These are phyloP conservation scores for Septoria linicola DNA, from an alignment of 2,329 filamentous ascomycete genomes.

Conservation along the genomic window DNA sequence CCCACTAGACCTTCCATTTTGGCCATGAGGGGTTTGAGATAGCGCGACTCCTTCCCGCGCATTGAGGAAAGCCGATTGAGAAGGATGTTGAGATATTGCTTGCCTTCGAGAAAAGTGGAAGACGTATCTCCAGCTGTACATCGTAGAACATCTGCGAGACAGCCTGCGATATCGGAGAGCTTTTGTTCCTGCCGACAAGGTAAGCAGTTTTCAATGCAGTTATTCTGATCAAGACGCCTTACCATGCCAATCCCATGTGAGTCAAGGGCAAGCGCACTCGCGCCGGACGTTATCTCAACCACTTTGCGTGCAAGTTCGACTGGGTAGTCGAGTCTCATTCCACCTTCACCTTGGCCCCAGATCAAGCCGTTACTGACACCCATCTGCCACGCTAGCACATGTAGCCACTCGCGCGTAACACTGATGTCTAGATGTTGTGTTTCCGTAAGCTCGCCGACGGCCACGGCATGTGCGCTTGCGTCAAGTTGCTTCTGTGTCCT, in stretches of 20 bases:
- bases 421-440: slow-evolving; percentile 39
- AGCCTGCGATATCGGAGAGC: slow-evolving; percentile 39
- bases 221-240: no score
- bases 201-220: slow-evolving; percentile 20
- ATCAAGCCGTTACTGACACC: slow-evolving; percentile 40
- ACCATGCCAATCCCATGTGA: slow-evolving; percentile 41
- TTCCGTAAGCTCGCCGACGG: slow-evolving; percentile 34
- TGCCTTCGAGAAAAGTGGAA: slow-evolving; percentile 35
- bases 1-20: slow-evolving; percentile 37
- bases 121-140: slow-evolving; percentile 39
- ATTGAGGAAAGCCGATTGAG: slow-evolving; percentile 37
- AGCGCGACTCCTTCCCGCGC: slow-evolving; percentile 38
- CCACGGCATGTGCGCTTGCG: slow-evolving; percentile 30
- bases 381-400: slow-evolving; percentile 42
- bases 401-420: slow-evolving; percentile 39
- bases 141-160: slow-evolving; percentile 39
- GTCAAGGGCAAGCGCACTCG: slow-evolving; percentile 34
- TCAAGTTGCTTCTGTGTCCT: slow-evolving; percentile 39
- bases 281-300: slow-evolving; percentile 35
- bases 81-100: slow-evolving; percentile 37
- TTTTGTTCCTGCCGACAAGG: slow-evolving; percentile 36
- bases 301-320: slow-evolving; percentile 39
- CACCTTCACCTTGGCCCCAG: slow-evolving; percentile 36
- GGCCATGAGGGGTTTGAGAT: slow-evolving; percentile 37
- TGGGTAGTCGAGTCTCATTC: slow-evolving; percentile 40